phyloP scores from a whole-genome alignment of 2,329 filamentous ascomycete genomes.

The Fusarium xylarioides region DNA sequence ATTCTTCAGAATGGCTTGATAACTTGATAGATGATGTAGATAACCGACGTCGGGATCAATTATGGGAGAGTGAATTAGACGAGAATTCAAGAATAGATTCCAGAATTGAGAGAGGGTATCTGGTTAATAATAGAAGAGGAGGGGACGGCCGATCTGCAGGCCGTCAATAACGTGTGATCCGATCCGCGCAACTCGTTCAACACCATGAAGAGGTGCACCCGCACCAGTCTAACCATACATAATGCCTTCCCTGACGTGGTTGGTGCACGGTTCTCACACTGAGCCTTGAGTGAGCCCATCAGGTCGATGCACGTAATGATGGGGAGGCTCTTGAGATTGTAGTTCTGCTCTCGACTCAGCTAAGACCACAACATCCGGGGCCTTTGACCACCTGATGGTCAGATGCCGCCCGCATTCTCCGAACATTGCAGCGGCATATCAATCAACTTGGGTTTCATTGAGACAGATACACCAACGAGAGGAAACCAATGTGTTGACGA shows the following conservation, averaged over 20 bases:
- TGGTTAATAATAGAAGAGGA: slow-evolving; percentile 36
- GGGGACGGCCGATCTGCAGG: slow-evolving; percentile 37
- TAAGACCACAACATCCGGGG: slow-evolving; percentile 36
- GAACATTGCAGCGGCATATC: slow-evolving; percentile 19
- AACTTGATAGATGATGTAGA: slow-evolving; percentile 6
- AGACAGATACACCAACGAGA: slow-evolving; percentile 27
- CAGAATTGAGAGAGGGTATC: slow-evolving; percentile 19
- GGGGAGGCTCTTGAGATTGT: slow-evolving; percentile 32
- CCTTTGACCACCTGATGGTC: slow-evolving; percentile 39
- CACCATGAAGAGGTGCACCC: slow-evolving; percentile 42
- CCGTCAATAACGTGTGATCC: slow-evolving; percentile 43
- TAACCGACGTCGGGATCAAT: slow-evolving; percentile 7
- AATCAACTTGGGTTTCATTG: slow-evolving; percentile 28
- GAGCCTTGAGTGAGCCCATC: slow-evolving; percentile 42
- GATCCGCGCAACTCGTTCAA: slow-evolving; percentile 42
- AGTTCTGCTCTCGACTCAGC: slow-evolving; percentile 30
- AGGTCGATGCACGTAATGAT: slow-evolving; percentile 42
- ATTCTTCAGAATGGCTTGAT: slow-evolving; percentile 5
- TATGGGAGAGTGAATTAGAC: slow-evolving; percentile 4
- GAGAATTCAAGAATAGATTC: slow-evolving; percentile 20
- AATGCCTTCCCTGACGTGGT: slow-evolving; percentile 44
- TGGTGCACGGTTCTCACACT: slow-evolving; percentile 42
- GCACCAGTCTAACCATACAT: slow-evolving; percentile 42
- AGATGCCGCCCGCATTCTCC: slow-evolving; percentile 35
- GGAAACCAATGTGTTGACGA: slow-evolving; percentile 14